These are phyloP conservation scores for Trypanosoma lewisi DNA, from an alignment of 208 protist genomes.

Conservation along the genomic window DNA sequence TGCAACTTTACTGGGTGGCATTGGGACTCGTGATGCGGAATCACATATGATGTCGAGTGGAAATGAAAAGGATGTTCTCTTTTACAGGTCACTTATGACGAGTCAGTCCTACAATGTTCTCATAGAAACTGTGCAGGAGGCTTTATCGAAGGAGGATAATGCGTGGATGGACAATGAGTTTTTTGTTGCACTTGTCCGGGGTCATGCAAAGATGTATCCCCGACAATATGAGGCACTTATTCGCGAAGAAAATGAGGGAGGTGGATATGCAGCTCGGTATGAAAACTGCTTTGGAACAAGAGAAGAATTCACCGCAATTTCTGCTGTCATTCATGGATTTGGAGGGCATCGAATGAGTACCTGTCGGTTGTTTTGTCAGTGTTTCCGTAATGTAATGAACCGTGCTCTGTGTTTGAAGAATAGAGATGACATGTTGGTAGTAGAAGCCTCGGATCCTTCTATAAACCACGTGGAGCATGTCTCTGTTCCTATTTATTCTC, in stretches of 20 bases:
- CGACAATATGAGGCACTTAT: conserved; percentile 52
- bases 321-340: conserved; percentile 68
- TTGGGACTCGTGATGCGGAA: conserved; percentile 40
- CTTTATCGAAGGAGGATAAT: conserved; percentile 39
- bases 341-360: conserved; percentile 36
- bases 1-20: conserved; percentile 61
- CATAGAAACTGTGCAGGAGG: conserved; percentile 50
- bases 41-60: conserved; percentile 30
- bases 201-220: conserved; percentile 44
- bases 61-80: conserved; percentile 21
- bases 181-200: conserved; percentile 70
- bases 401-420: not conserved
- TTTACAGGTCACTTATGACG: conserved; percentile 56
- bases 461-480: not conserved
- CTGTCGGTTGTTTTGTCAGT: conserved; percentile 9
- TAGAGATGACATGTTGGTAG: not conserved
- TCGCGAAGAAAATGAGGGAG: conserved; percentile 55
- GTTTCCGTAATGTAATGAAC: not conserved
- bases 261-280: conserved; percentile 54
- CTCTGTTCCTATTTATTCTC: not conserved
- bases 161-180: conserved; percentile 87
- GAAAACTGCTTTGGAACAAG: conserved; percentile 67
- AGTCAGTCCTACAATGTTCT: conserved; percentile 71
- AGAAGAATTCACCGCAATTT: conserved; percentile 56
- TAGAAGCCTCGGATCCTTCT: not conserved